Evolutionary conservation across 2,329 filamentous ascomycete species (phyloP).

Genomic region (Cucurbitaria berberidis): DNA sequence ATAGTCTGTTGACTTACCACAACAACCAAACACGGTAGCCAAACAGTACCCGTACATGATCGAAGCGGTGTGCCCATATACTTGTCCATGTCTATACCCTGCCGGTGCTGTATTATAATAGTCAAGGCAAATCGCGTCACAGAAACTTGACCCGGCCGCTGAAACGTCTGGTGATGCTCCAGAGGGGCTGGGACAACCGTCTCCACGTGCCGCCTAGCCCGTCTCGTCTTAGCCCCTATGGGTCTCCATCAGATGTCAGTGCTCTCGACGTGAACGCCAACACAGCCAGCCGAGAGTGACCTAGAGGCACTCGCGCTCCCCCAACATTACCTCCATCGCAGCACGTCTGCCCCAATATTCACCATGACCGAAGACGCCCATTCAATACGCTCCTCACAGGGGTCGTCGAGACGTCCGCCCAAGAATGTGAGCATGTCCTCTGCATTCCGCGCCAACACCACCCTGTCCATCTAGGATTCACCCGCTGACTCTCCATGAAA

Average conservation of each 20-base stretch:
- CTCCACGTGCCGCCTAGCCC: constrained; percentile 22
- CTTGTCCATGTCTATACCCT: no score
- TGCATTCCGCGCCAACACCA: constrained; percentile 11
- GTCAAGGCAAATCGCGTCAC: neutral
- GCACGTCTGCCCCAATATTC: constrained; percentile 20
- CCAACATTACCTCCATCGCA: constrained; percentile 19
- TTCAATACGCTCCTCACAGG: constrained; percentile 40
- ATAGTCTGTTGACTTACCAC: neutral
- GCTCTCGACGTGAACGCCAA: constrained; percentile 20
- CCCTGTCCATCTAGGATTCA: constrained; percentile 3
- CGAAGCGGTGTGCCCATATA: neutral
- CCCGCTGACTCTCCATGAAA: constrained; percentile 24
- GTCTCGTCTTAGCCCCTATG: constrained; percentile 14
- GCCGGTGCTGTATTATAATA: neutral
- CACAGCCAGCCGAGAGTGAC: constrained; percentile 22
- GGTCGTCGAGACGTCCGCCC: constrained; percentile 55
- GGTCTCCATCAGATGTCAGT: constrained; percentile 19
- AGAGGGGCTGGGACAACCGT: neutral
- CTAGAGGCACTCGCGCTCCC: constrained; percentile 21
- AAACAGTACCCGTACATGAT: neutral
- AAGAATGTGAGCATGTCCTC: constrained; percentile 43
- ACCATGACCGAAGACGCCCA: constrained; percentile 35
- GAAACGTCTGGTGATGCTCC: neutral
- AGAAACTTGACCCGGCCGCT: neutral
- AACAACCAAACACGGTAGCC: no score